A percentile compares a stretch with the other conserved stretches of the same genome.
Conservation (phyloP, 1,139 yeast genomes). For the Trichomonascaceae sp. region DNA sequence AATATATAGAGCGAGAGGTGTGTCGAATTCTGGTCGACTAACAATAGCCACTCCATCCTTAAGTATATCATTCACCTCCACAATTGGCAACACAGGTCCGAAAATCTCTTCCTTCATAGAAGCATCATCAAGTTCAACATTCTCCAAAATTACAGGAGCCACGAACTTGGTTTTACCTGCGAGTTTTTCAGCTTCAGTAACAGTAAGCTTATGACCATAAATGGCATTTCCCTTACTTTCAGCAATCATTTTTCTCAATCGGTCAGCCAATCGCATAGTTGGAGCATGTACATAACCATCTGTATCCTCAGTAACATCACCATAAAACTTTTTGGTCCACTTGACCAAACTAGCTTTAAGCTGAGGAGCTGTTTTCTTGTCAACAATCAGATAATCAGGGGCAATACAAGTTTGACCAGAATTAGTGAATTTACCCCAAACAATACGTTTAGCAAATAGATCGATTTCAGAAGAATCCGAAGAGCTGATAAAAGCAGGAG, state of each 20-base stretch:
- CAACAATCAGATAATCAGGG: constrained; percentile 73
- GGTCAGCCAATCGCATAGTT: constrained; percentile 51
- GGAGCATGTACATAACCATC: constrained; percentile 56
- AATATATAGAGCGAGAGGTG: constrained; percentile 82
- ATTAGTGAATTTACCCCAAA: constrained; percentile 74
- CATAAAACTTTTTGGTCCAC: constrained; percentile 45
- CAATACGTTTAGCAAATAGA: constrained; percentile 57
- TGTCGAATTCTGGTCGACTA: constrained; percentile 48
- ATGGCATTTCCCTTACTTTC: constrained; percentile 52
- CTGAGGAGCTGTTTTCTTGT: constrained; percentile 49
- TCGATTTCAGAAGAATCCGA: constrained; percentile 44
- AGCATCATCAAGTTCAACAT: constrained; percentile 59
- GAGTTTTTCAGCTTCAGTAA: neutral
- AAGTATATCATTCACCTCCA: constrained; percentile 48
- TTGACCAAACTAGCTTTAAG: constrained; percentile 43
- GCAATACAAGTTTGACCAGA: constrained; percentile 93
- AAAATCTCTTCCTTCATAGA: constrained; percentile 74
- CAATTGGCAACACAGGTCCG: constrained; percentile 79
- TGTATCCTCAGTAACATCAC: constrained; percentile 33
- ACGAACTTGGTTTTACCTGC: constrained; percentile 40
- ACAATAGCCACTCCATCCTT: constrained; percentile 46
- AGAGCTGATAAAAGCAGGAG: constrained; percentile 58
- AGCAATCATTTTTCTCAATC: constrained; percentile 43
- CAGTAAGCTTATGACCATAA: constrained; percentile 2
- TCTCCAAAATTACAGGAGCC: constrained; percentile 64